Evolutionary conservation across 768 basidiomycete genomes (phyloP).

Genomic region (Rickenella mellea): DNA sequence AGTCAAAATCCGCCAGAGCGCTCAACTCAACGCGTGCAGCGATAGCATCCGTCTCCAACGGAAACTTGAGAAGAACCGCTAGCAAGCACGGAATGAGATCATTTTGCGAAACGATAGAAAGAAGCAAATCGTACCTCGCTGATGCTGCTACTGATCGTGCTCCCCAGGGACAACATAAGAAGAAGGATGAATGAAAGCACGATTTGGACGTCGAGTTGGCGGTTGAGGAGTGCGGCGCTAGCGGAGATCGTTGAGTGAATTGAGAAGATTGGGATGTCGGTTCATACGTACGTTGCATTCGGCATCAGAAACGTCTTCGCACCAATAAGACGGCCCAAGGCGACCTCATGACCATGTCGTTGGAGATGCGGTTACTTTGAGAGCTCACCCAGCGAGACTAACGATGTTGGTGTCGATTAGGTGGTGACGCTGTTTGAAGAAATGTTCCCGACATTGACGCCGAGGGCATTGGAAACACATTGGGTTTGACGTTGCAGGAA

Average conservation of each 20-base stretch:
- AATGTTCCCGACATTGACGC: conserved; percentile 13
- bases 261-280: too few relatives aligned
- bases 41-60: conserved; percentile 53
- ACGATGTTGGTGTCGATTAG: conserved; percentile 14
- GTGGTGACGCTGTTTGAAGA: conserved; percentile 9
- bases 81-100: conserved; percentile 2
- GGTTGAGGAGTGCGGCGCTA: conserved; percentile 92
- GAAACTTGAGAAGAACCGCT: conserved; percentile 78
- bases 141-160: conserved; percentile 87
- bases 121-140: conserved; percentile 43
- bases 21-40: conserved; percentile 50
- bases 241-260: conserved; percentile 4
- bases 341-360: conserved; percentile 29
- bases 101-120: background rate
- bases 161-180: conserved; percentile 79
- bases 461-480: background rate
- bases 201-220: conserved; percentile 93
- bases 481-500: background rate
- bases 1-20: background rate
- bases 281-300: conserved; percentile 78
- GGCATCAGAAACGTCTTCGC: conserved; percentile 90
- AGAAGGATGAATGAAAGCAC: conserved; percentile 88
- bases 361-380: background rate
- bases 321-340: conserved; percentile 61
- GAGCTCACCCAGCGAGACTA: conserved; percentile 10